Evolutionary conservation across 148 eudicot genomes (phyloP).

Genomic region (Euryodendron excelsum): DNA sequence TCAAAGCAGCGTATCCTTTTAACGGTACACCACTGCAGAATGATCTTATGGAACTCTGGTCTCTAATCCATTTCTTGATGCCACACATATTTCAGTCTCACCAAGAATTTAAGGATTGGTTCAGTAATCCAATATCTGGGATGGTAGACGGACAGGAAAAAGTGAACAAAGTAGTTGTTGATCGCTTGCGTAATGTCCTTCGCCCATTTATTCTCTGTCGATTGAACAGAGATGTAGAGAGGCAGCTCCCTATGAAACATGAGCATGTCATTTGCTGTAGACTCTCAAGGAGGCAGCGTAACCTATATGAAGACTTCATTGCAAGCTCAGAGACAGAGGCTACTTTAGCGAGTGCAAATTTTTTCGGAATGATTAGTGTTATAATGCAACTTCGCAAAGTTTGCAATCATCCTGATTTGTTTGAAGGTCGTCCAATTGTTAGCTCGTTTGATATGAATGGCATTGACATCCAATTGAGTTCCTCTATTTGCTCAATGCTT

Average conservation of each 20-base stretch:
- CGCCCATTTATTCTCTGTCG: constrained; percentile 98
- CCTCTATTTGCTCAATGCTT: constrained; percentile 70
- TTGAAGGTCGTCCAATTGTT: constrained; percentile 98
- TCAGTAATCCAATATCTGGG: constrained; percentile 91
- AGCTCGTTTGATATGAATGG: constrained; percentile 98
- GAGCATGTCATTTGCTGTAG: constrained; percentile 96
- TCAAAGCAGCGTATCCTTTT: constrained; percentile 93
- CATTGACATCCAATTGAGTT: constrained; percentile 75
- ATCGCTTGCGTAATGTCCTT: constrained; percentile 94
- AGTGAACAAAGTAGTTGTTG: constrained; percentile 94
- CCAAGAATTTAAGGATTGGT: constrained; percentile 99
- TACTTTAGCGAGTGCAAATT: constrained; percentile 85
- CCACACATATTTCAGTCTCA: constrained; percentile 99
- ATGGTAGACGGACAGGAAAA: constrained; percentile 99
- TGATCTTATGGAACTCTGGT: constrained; percentile 99
- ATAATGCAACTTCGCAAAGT: constrained; percentile 99
- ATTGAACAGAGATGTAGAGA: constrained; percentile 96
- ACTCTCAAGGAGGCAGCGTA: constrained; percentile 95
- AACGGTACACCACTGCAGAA: constrained; percentile 99
- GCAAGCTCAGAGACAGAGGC: constrained; percentile 98
- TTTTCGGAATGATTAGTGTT: constrained; percentile 95
- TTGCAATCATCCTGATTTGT: constrained; percentile 99
- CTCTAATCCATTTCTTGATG: constrained; percentile 99
- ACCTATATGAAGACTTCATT: constrained; percentile 95
- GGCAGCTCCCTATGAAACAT: constrained; percentile 82